Conservation (phyloP, 768 basidiomycete genomes). For the Cystofilobasidium bisporidii region DNA sequence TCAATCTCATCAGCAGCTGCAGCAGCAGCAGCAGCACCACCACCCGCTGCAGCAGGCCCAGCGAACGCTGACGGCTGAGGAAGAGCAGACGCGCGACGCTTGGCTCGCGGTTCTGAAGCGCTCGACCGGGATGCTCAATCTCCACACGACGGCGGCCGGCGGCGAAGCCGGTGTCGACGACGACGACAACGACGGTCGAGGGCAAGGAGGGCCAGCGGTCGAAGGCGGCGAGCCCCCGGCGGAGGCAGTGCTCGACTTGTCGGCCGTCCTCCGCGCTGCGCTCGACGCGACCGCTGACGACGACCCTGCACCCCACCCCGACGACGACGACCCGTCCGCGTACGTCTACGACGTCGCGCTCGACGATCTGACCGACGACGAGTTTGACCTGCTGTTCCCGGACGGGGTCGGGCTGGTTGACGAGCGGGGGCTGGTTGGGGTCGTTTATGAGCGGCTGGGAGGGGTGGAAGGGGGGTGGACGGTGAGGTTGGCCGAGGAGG, state of each 20-base stretch:
- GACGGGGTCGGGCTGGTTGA: background rate
- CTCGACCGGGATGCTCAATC: background rate
- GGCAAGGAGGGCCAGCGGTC: no score
- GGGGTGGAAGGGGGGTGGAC: background rate
- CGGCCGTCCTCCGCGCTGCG: no score
- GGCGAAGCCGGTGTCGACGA: background rate
- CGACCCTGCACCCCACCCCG: no score
- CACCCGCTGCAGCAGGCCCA: no score
- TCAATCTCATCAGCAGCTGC: background rate
- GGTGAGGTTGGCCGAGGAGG: background rate
- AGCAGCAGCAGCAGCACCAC: background rate
- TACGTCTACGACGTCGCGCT: background rate
- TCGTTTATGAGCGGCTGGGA: background rate
- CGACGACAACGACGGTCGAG: background rate
- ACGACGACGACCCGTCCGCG: background rate
- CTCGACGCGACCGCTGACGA: no score
- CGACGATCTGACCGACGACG: background rate
- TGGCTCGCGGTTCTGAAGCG: constrained; percentile 1
- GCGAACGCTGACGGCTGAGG: background rate
- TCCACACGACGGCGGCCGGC: background rate
- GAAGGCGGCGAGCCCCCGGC: no score
- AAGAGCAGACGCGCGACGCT: no score
- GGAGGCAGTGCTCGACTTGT: no score
- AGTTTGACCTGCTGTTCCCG: background rate
- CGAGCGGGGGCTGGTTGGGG: background rate